phyloP scores from a whole-genome alignment of 768 basidiomycete species.

The Agrocybe pediades region DNA sequence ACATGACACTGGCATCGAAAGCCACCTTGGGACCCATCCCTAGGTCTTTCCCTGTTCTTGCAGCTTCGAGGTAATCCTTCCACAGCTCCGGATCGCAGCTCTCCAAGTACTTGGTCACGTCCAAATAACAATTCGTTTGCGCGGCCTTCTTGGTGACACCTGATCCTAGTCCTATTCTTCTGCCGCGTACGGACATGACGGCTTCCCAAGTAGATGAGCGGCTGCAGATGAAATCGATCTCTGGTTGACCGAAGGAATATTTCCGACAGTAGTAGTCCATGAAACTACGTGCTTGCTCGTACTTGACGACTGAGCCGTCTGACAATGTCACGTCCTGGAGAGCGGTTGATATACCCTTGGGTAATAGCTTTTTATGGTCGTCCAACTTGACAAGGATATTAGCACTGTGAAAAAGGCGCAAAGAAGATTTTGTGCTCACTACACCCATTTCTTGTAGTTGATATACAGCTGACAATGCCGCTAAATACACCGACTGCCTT shows the following conservation, averaged over 20 bases:
- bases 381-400: constrained; percentile 33
- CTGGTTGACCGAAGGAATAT: constrained; percentile 74
- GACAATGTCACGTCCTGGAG: constrained; percentile 40
- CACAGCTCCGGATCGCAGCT: constrained; percentile 81
- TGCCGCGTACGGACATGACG: constrained; percentile 72
- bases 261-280: constrained; percentile 94
- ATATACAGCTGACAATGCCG: constrained; percentile 71
- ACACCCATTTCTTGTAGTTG: constrained; percentile 65
- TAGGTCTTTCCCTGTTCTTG: constrained; percentile 66
- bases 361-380: constrained; percentile 31
- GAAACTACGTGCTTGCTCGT: constrained; percentile 80
- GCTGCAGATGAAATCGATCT: constrained; percentile 50
- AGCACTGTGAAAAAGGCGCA: not conserved
- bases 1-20: constrained; percentile 60
- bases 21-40: constrained; percentile 70
- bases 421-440: constrained; percentile 44
- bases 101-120: constrained; percentile 87
- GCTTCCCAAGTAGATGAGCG: constrained; percentile 62
- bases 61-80: constrained; percentile 64
- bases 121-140: constrained; percentile 74
- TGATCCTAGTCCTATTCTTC: constrained; percentile 80
- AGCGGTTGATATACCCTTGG: constrained; percentile 16
- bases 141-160: constrained; percentile 73
- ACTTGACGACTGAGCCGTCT: constrained; percentile 63
- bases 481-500: constrained; percentile 74